Percentiles rank a stretch among this genome's conserved stretches.
These are phyloP conservation scores for Eudorina sp. DNA, from an alignment of 139 green algal genomes.

Conservation along the genomic window DNA sequence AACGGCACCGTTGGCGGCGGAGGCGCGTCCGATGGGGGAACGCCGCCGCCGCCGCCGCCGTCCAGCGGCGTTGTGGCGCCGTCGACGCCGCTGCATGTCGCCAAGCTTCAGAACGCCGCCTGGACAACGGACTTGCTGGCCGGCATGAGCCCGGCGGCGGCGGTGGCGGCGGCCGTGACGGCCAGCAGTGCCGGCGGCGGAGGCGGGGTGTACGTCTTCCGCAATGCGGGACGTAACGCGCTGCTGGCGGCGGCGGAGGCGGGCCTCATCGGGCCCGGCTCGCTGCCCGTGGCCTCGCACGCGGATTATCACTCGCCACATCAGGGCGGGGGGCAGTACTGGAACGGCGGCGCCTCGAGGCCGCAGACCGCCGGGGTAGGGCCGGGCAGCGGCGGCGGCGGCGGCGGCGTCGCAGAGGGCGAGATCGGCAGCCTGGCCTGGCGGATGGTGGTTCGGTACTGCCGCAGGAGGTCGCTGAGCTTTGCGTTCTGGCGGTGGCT, in stretches of 20 bases:
- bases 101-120: neutral
- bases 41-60: neutral
- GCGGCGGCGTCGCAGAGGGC: neutral
- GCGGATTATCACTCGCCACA: neutral
- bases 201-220: conserved; percentile 10
- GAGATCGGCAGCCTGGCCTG: neutral
- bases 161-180: neutral
- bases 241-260: neutral
- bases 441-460: conserved; percentile 8
- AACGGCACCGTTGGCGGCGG: neutral
- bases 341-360: neutral
- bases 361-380: neutral
- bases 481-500: neutral
- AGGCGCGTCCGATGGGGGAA: neutral
- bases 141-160: neutral
- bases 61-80: neutral
- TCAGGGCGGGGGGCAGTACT: too few species aligned
- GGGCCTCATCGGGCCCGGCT: neutral
- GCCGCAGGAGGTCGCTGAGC: neutral
- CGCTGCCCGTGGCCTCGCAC: neutral
- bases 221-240: neutral
- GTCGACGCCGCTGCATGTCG: conserved; percentile 8
- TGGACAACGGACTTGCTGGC: neutral
- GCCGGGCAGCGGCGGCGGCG: neutral
- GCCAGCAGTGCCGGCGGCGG: neutral